Evolutionary conservation across 352 stramenopile species (phyloP), one percentile per base, ranked within the genome.

Genomic region (Pilasporangium apinafurcum): DNA sequence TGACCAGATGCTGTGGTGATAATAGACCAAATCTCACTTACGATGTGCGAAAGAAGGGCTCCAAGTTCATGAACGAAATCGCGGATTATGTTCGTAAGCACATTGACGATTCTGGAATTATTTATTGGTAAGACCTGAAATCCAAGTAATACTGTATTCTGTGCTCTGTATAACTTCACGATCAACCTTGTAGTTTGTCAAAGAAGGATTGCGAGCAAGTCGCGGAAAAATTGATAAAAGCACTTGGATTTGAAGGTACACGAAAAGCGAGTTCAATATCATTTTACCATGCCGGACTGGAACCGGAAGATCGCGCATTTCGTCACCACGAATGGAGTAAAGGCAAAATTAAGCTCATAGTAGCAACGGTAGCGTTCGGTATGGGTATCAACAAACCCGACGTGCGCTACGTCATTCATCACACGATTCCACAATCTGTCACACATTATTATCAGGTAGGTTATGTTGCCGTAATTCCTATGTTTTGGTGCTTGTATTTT

Each of bases 371-470:
- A 32, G 83, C 83, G 0, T 95, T 95, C 45, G 83, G 83, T 21
- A 95, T 95, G 83, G 83, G 81, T 13, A 95, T 95, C 48, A 93
- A 93, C 55, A 92, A 95, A 39, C 83, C 83, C 8, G 80, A 92
- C 38, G 83, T 95, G 1, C 79, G 83, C 25, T 95, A 92, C 49
- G 83, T 95, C 35, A 92, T 95, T 43, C 83, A 95, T 44, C 76
- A 92, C 59, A 92, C 78, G 5, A 85, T 93, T 5, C 83, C 83
- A 5, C 79, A 95, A 48, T 92, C 81, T 22, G 78, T 93, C n/a
- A 92, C 78, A 9, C 78, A 93, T 42, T 95, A 93, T 44, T 95
- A 95, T 42, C 83, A 95, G 61, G 82, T 93, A 61, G 22, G 33
- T n/a, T n/a, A n/a, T 43, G n/a, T 7, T 12, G 16, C 37, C 12